Evolutionary conservation across 2,329 filamentous ascomycete species (phyloP).

Genomic region (Botrytis squamosa): DNA sequence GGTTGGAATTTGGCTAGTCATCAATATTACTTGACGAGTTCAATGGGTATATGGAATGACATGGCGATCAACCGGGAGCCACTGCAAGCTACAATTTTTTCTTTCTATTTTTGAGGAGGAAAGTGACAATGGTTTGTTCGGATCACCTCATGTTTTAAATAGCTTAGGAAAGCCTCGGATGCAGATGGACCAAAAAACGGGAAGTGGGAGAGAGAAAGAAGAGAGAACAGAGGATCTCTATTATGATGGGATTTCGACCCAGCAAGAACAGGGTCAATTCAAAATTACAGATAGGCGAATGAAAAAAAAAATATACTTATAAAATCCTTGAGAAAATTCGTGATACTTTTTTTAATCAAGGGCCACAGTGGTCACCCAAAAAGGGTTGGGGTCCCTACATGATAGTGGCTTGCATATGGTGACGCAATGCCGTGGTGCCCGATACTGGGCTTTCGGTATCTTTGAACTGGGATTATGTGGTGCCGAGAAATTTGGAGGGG

Average conservation of each 20-base stretch:
- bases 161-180: not conserved
- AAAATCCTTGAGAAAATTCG: not conserved
- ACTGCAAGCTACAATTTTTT: not conserved
- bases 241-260: not conserved
- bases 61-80: constrained; percentile 21
- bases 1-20: constrained; percentile 20
- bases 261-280: not conserved
- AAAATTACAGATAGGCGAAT: not conserved
- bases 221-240: not conserved
- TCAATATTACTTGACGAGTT: constrained; percentile 19
- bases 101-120: not conserved
- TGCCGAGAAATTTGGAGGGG: not conserved
- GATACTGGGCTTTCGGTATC: not conserved
- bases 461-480: not conserved
- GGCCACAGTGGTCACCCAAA: not conserved
- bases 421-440: not conserved
- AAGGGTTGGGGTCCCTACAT: not conserved
- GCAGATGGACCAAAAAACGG: not conserved
- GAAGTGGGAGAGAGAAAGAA: not conserved
- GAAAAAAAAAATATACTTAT: not conserved
- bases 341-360: not conserved
- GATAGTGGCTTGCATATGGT: not conserved
- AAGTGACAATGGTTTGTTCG: not conserved
- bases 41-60: constrained; percentile 9
- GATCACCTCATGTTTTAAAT: not conserved